Evolutionary conservation across 306 rosid species (phyloP).

Genomic region (Acacia crassicarpa): DNA sequence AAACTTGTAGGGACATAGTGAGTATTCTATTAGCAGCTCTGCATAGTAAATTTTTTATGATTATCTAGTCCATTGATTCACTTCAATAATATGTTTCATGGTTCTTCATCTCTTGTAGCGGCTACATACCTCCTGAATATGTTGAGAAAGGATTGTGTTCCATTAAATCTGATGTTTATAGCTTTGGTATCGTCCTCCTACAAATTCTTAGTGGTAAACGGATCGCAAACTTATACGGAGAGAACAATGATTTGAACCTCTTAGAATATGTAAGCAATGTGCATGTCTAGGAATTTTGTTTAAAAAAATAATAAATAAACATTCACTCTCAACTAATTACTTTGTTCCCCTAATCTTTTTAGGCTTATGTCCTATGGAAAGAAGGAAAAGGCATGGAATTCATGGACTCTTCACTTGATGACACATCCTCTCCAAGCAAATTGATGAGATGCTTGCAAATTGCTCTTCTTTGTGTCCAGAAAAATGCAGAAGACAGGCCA

Average conservation of each 20-base stretch:
- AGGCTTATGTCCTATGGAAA: constrained; percentile 48
- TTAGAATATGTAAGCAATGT: constrained; percentile 35
- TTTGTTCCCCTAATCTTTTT: neutral
- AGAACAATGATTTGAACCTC: constrained; percentile 25
- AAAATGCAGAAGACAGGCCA: constrained; percentile 34
- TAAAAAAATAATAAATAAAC: neutral
- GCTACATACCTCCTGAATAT: constrained; percentile 12
- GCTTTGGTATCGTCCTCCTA: constrained; percentile 46
- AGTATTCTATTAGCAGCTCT: neutral
- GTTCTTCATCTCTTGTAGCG: constrained; percentile 28
- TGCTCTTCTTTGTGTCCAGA: constrained; percentile 20
- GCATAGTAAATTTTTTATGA: neutral
- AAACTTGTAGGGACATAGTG: constrained; percentile 53
- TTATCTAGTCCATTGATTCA: neutral
- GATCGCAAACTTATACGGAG: constrained; percentile 14
- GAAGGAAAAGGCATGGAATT: constrained; percentile 37
- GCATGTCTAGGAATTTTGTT: neutral
- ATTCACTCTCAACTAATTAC: neutral
- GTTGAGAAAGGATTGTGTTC: constrained; percentile 34
- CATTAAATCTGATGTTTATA: constrained; percentile 34
- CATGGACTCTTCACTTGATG: constrained; percentile 39
- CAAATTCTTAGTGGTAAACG: constrained; percentile 46
- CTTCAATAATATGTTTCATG: neutral
- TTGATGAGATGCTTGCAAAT: constrained; percentile 37
- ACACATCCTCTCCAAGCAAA: constrained; percentile 33